Evolutionary conservation across 139 green algal genomes (phyloP), one percentile per base, ranked within the genome.

Genomic region (Pleodorina starrii): DNA sequence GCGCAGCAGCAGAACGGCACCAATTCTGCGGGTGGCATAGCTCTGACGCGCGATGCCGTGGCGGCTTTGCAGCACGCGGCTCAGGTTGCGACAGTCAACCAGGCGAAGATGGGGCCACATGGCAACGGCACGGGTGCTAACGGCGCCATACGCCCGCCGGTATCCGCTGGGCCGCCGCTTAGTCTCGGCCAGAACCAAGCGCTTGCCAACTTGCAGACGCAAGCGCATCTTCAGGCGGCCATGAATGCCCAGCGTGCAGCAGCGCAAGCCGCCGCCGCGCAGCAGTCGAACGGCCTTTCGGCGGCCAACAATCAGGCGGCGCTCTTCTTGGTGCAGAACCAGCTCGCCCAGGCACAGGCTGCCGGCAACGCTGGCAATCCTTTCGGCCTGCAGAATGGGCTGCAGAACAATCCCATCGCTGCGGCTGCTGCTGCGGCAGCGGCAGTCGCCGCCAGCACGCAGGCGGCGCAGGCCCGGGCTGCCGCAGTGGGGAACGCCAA

Each of bases 341-440:
- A 89, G 42, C 48, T 89, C 6, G 84, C 84, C 23, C 84, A 89
- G 43, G 84, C 84, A 1, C 84, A 89, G 50, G 84, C 69, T 5
- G 69, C 38, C 16, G 82, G 73, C 84, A 88, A 88, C 44, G 83
- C 83, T 29, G 63, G 57, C 1, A 79, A 82, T 36, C 23, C 84
- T 5, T 89, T 57, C n/a, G 68, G 68, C 11, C 46, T 88, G 46
- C 83, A 88, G 69, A 88, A 88, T 29, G 68, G 68, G 7, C 84
- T 89, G 69, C 84, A 89, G 51, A 89, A 89, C 71, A 89, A 89
- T 48, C 69, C 84, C 35, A 82, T 89, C 25, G 84, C 84, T 0
- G 84, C 84, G 0, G 84, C 84, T 10, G 84, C 84, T 0, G 84
- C 84, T 7, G 84, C 84, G 4, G 84, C 84, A 1, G 84, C 84